Evolutionary conservation across 192 early-diverging fungal species (phyloP).

Genomic region (Phlyctochytrium arcticum): DNA sequence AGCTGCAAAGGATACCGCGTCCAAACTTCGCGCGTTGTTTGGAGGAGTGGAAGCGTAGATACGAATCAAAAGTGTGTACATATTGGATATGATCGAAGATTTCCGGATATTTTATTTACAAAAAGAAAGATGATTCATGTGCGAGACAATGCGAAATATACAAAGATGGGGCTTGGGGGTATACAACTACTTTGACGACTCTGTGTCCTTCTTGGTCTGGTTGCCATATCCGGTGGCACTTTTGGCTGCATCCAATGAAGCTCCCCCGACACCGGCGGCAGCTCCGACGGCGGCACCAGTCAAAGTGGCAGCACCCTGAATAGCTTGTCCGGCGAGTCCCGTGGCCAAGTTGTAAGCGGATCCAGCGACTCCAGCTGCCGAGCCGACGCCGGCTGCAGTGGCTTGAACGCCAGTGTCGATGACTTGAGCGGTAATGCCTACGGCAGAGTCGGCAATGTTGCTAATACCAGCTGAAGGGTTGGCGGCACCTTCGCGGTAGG

Average conservation of each 20-base stretch:
- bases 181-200: too few species aligned
- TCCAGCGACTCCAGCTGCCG: conserved; percentile 7
- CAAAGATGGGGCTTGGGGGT: too few species aligned
- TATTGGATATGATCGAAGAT: too few species aligned
- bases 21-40: too few species aligned
- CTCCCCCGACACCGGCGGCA: conserved; percentile 2
- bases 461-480: conserved; percentile 5
- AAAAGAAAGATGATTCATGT: too few species aligned
- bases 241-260: conserved; percentile 5
- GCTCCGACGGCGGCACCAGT: conserved; percentile 10
- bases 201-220: not conserved
- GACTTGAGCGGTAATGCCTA: conserved; percentile 5
- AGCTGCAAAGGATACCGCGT: too few species aligned
- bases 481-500: not conserved
- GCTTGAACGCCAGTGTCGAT: not conserved
- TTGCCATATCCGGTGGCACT: not conserved
- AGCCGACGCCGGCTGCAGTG: conserved; percentile 2
- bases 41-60: too few species aligned
- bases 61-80: too few species aligned
- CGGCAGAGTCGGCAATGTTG: conserved; percentile 6
- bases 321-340: not conserved
- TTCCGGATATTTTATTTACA: too few species aligned
- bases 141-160: too few species aligned
- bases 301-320: not conserved
- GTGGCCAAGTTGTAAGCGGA: not conserved